A percentile compares a stretch with the other conserved stretches of the same genome.
Conservation (phyloP, 2,329 filamentous ascomycete genomes). For the Nakataea oryzae region DNA sequence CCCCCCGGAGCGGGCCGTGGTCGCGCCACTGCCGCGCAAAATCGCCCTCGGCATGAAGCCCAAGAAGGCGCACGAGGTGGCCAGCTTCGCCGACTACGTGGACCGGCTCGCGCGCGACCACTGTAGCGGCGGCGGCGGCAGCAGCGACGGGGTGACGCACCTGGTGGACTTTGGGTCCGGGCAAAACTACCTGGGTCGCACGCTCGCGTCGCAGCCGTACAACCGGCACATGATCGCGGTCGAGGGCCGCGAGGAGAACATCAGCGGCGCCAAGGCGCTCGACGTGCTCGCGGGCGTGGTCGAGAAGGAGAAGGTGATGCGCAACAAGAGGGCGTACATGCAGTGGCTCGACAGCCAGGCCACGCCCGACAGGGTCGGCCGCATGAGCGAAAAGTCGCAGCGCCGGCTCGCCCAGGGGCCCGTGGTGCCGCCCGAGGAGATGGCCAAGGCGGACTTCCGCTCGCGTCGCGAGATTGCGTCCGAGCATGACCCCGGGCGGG, state of each 20-base stretch:
- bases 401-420: slow-evolving; percentile 21
- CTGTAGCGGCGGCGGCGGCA: slow-evolving; percentile 29
- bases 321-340: slow-evolving; percentile 74
- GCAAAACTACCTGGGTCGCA: slow-evolving; percentile 88
- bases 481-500: slow-evolving; percentile 29
- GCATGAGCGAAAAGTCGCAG: slow-evolving; percentile 28
- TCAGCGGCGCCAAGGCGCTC: slow-evolving; percentile 71
- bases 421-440: slow-evolving; percentile 14
- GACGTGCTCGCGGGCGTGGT: slow-evolving; percentile 74
- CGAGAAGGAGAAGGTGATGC: slow-evolving; percentile 60
- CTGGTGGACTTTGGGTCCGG: slow-evolving; percentile 94
- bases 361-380: slow-evolving; percentile 19
- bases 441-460: slow-evolving; percentile 34
- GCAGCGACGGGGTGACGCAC: slow-evolving; percentile 53
- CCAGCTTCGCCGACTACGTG: slow-evolving; percentile 81
- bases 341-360: slow-evolving; percentile 33
- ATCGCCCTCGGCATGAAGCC: slow-evolving; percentile 86
- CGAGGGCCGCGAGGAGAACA: slow-evolving; percentile 78
- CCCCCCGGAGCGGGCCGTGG: slow-evolving; percentile 13
- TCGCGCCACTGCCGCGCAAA: slow-evolving; percentile 46
- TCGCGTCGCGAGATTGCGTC: slow-evolving; percentile 37
- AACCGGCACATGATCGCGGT: slow-evolving; percentile 83
- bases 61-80: slow-evolving; percentile 92
- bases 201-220: slow-evolving; percentile 76
- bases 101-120: slow-evolving; percentile 43